These are phyloP conservation scores for Gonapodya prolifera DNA, from an alignment of 192 early-diverging fungal genomes.

Conservation along the genomic window DNA sequence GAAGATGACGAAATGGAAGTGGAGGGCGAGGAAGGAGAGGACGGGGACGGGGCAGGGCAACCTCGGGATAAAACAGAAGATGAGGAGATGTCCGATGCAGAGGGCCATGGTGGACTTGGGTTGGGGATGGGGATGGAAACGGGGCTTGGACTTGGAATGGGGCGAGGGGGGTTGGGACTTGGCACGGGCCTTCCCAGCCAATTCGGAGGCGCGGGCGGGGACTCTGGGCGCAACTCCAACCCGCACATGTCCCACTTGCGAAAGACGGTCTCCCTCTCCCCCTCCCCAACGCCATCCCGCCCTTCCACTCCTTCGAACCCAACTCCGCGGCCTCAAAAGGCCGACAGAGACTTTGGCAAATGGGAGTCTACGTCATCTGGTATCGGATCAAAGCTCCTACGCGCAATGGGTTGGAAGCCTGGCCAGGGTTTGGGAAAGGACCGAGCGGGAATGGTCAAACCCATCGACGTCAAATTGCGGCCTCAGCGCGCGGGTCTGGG, in stretches of 20 bases:
- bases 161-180: slow-evolving; percentile 7
- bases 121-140: not conserved
- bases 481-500: slow-evolving; percentile 69
- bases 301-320: not conserved
- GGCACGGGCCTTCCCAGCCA: no score
- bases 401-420: slow-evolving; percentile 78
- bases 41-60: slow-evolving; percentile 10
- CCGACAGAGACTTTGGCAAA: slow-evolving; percentile 68
- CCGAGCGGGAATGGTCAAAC: slow-evolving; percentile 77
- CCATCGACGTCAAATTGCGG: slow-evolving; percentile 76
- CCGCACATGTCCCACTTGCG: not conserved
- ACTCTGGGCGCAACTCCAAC: not conserved
- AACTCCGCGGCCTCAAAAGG: slow-evolving; percentile 13
- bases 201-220: not conserved
- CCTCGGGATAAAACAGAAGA: slow-evolving; percentile 9
- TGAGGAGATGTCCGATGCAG: slow-evolving; percentile 11
- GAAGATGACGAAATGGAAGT: slow-evolving; percentile 20
- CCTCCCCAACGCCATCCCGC: not conserved
- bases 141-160: slow-evolving; percentile 10
- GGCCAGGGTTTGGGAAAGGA: slow-evolving; percentile 83
- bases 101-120: slow-evolving; percentile 9
- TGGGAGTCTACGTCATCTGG: slow-evolving; percentile 67
- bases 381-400: slow-evolving; percentile 68
- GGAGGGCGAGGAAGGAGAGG: slow-evolving; percentile 14
- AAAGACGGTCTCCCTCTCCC: slow-evolving; percentile 4